These are phyloP conservation scores for Leptographium procerum DNA, from an alignment of 2,329 filamentous ascomycete genomes.

Conservation along the genomic window DNA sequence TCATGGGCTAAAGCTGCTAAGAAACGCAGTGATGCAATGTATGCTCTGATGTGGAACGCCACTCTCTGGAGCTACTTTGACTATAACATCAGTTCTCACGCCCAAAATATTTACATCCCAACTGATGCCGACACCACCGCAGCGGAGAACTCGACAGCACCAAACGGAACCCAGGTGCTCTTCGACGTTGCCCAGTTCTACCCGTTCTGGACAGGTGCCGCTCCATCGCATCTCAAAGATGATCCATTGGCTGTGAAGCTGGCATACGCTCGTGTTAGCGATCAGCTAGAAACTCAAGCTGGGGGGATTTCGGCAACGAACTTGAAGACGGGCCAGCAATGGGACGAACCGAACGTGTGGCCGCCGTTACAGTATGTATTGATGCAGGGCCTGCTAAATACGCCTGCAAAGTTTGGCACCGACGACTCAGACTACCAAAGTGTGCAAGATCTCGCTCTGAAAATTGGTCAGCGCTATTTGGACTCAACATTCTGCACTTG, in stretches of 20 bases:
- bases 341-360: slow-evolving; percentile 63
- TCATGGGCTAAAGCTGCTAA: slow-evolving; percentile 38
- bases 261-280: slow-evolving; percentile 40
- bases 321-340: slow-evolving; percentile 49
- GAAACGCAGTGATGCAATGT: slow-evolving; percentile 50
- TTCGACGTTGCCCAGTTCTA: slow-evolving; percentile 52
- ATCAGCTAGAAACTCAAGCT: slow-evolving; percentile 36
- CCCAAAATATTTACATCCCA: slow-evolving; percentile 43
- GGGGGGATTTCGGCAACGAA: slow-evolving; percentile 55
- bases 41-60: slow-evolving; percentile 51
- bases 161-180: slow-evolving; percentile 42
- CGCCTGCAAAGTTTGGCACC: slow-evolving; percentile 41
- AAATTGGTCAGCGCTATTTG: slow-evolving; percentile 52
- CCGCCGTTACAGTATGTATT: slow-evolving; percentile 54
- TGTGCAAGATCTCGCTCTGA: slow-evolving; percentile 43
- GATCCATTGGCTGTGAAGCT: slow-evolving; percentile 46
- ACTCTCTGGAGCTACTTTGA: slow-evolving; percentile 55
- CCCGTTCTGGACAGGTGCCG: slow-evolving; percentile 59
- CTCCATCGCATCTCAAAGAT: slow-evolving; percentile 41
- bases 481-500: slow-evolving; percentile 60
- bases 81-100: slow-evolving; percentile 50
- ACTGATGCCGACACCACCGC: slow-evolving; percentile 33
- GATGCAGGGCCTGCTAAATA: slow-evolving; percentile 50
- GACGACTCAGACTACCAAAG: slow-evolving; percentile 42
- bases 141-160: slow-evolving; percentile 32